Evolutionary conservation across 2,329 filamentous ascomycete genomes (phyloP).

Genomic region (Scolecobasidium constrictum): DNA sequence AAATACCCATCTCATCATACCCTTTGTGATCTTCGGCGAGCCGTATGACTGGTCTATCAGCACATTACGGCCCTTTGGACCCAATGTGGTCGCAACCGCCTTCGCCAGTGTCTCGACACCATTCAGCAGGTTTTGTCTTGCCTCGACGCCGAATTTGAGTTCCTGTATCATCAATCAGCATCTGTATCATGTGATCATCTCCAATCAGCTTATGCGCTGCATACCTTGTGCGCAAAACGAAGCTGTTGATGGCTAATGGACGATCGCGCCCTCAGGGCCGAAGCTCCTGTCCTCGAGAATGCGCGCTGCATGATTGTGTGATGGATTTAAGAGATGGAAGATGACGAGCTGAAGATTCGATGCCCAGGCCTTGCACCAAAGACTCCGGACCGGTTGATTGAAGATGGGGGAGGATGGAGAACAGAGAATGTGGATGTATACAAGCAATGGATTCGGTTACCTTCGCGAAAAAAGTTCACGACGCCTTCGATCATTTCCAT

Average conservation of each 20-base stretch:
- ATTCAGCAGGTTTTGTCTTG: conserved; percentile 72
- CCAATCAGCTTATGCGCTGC: conserved; percentile 86
- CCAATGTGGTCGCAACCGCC: conserved; percentile 90
- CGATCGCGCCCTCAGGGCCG: conserved; percentile 50
- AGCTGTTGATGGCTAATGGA: conserved; percentile 66
- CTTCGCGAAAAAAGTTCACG: too few species aligned
- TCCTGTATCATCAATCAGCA: conserved; percentile 81
- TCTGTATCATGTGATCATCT: conserved; percentile 82
- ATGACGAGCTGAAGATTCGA: neutral
- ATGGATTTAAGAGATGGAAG: conserved; percentile 15
- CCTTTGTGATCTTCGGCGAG: conserved; percentile 99
- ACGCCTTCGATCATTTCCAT: too few species aligned
- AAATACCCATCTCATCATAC: conserved; percentile 44
- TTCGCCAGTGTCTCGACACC: conserved; percentile 96
- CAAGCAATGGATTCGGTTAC: neutral
- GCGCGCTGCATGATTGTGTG: conserved; percentile 81
- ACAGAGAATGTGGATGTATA: neutral
- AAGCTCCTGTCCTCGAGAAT: conserved; percentile 70
- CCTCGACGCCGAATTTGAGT: conserved; percentile 96
- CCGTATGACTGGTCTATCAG: conserved; percentile 97
- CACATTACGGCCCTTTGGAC: conserved; percentile 97
- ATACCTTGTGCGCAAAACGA: conserved; percentile 94
- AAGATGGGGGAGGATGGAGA: conserved; percentile 1
- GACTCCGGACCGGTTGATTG: neutral
- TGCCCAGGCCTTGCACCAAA: neutral